Evolutionary conservation across 495 filamentous ascomycete genomes (phyloP), one percentile per base, ranked within the genome.

Genomic region (Sordaria brevicollis): DNA sequence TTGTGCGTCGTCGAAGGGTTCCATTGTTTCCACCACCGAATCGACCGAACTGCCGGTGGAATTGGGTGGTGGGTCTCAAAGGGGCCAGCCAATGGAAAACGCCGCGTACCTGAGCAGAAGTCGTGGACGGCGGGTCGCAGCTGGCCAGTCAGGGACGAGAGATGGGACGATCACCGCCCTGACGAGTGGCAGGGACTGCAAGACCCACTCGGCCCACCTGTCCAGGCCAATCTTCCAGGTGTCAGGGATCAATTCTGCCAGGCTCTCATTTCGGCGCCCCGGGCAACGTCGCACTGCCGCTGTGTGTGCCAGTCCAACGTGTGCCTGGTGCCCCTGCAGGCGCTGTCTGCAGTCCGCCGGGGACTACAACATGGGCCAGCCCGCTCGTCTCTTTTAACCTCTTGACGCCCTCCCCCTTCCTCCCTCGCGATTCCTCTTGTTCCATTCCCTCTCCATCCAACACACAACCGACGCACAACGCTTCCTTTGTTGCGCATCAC

Each of bases 61-160:
- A 57, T 17, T 57, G 21, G 21, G 49, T 29, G 25, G 49, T 29
- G 49, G 49, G 15, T 15, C 13, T 29, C 49, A 57, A 29, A 57
- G 49, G 49, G 49, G 49, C 49, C 5, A 69, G 68, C 76, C 76
- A 77, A 76, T 77, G 41, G 68, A 9, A 71, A 2, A 21, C 57
- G 10, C 0, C 9, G 19, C 54, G 76, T 74, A 78, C 76, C 76
- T 78, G 75, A 71, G 71, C 70, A 7, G 68, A 69, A 65, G 54
- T 71, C 70, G 68, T 73, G 41, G 39, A 65, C 19, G 70, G 71
- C 54, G 72, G 72, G 69, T 49, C 71, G 49, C 21, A 9, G 43
- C 19, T n/a, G 57, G 33, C 75, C 74, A 76, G 5, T 76, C 68
- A 74, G 54, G 17, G 10, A 13, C 31, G n/a, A 49, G 33, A 35